Evolutionary conservation across 192 early-diverging fungal genomes (phyloP).

Genomic region (Coemansia sp.): DNA sequence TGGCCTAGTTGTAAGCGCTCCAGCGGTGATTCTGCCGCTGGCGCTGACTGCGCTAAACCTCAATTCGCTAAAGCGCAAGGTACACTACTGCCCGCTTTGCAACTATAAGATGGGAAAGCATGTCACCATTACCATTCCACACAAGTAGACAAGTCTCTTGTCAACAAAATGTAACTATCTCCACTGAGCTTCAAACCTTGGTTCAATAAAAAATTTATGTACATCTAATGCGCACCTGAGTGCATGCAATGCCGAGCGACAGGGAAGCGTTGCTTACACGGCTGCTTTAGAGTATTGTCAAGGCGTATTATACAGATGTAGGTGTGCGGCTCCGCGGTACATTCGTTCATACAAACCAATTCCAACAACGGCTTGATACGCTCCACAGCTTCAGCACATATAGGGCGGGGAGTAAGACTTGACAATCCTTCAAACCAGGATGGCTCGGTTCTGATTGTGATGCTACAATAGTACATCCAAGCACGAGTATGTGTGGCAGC

Average conservation of each 20-base stretch:
- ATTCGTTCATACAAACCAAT: too few species aligned
- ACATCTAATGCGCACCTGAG: not conserved
- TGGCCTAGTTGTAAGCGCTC: constrained; percentile 47
- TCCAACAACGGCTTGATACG: too few species aligned
- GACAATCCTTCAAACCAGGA: not conserved
- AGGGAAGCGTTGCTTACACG: not conserved
- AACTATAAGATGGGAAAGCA: constrained; percentile 52
- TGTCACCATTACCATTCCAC: constrained; percentile 48
- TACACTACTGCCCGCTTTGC: constrained; percentile 51
- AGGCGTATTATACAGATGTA: too few species aligned
- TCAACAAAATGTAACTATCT: constrained; percentile 7
- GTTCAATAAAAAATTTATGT: not conserved
- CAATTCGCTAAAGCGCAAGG: constrained; percentile 47
- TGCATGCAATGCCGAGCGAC: not conserved
- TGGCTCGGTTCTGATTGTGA: not conserved
- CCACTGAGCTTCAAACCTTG: not conserved
- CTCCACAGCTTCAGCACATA: too few species aligned
- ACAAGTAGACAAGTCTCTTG: constrained; percentile 12
- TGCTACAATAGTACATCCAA: not conserved
- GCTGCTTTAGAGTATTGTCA: too few species aligned
- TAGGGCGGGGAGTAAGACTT: too few species aligned
- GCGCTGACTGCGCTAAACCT: constrained; percentile 49
- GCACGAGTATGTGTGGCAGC: not conserved
- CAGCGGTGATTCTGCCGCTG: constrained; percentile 42
- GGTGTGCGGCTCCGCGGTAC: not conserved